Conservation (phyloP, 106 monocot species). For the Acanthochlamys bracteata region DNA sequence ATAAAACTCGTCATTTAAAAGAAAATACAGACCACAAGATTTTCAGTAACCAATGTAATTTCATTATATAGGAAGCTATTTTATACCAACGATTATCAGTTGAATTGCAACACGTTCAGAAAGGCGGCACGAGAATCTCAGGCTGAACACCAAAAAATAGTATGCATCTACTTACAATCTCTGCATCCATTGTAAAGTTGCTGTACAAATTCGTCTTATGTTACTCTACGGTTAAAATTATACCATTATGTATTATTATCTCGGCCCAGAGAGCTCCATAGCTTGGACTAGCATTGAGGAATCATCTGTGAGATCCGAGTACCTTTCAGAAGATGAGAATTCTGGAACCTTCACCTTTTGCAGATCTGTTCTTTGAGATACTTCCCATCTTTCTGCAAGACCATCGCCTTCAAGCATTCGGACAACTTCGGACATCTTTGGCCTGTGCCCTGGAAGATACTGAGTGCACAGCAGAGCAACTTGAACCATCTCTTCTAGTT, state of each 20-base stretch:
- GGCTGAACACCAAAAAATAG: too few species aligned
- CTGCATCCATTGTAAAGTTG: too few species aligned
- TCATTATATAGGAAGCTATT: too few species aligned
- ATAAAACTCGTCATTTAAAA: too few species aligned
- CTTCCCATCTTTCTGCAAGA: slow-evolving; percentile 67
- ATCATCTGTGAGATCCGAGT: slow-evolving; percentile 73
- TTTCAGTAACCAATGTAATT: too few species aligned
- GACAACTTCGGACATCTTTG: slow-evolving; percentile 73
- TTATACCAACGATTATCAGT: too few species aligned
- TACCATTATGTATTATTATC: slow-evolving; percentile 23
- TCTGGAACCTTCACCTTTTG: slow-evolving; percentile 29
- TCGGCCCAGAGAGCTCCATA: slow-evolving; percentile 91
- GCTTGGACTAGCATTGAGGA: slow-evolving; percentile 65
- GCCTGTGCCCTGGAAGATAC: slow-evolving; percentile 50
- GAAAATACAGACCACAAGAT: too few species aligned
- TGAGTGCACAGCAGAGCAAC: slow-evolving; percentile 72
- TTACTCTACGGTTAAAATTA: too few species aligned
- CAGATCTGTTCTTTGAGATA: slow-evolving; percentile 35
- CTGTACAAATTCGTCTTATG: too few species aligned
- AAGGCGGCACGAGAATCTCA: too few species aligned
- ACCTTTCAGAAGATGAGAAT: slow-evolving; percentile 32
- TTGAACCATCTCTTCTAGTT: slow-evolving; percentile 64
- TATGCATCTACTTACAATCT: too few species aligned
- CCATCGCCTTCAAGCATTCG: slow-evolving; percentile 83
- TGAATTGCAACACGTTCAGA: too few species aligned